Evolutionary conservation across 495 filamentous ascomycete genomes (phyloP).

Genomic region (Penicillium arizonense): DNA sequence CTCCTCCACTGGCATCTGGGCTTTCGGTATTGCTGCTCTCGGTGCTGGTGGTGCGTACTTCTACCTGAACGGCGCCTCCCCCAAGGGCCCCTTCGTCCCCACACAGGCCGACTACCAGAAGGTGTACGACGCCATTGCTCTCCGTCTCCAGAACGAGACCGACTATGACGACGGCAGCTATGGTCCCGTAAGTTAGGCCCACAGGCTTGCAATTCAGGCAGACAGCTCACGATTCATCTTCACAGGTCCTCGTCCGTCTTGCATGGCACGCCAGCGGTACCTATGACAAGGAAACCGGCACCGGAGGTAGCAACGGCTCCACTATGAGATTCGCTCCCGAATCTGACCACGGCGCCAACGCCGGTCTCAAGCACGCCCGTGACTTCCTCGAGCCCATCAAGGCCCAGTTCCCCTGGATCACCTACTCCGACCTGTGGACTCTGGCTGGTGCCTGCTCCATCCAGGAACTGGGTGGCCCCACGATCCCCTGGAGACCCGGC

Average conservation of each 20-base stretch:
- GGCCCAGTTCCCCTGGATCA: constrained; percentile 89
- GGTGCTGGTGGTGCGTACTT: constrained; percentile 71
- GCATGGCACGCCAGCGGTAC: constrained; percentile 88
- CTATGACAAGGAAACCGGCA: constrained; percentile 85
- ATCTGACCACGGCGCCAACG: constrained; percentile 89
- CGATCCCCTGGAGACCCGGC: constrained; percentile 87
- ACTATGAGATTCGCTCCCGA: constrained; percentile 98
- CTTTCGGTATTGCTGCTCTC: constrained; percentile 53
- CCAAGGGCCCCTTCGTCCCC: constrained; percentile 59
- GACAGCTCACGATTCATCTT: constrained; percentile 11
- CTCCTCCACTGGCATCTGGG: constrained; percentile 45
- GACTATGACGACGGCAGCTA: constrained; percentile 98
- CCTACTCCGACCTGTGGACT: constrained; percentile 95
- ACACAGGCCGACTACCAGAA: constrained; percentile 89
- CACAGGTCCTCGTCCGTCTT: constrained; percentile 68
- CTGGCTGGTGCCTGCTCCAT: constrained; percentile 81
- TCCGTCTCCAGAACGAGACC: constrained; percentile 76
- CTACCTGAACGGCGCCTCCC: constrained; percentile 56
- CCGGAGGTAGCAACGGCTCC: constrained; percentile 93
- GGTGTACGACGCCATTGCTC: constrained; percentile 88
- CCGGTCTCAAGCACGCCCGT: constrained; percentile 81
- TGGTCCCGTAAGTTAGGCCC: constrained; percentile 62
- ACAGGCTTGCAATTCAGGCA: not conserved
- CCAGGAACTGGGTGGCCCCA: constrained; percentile 92
- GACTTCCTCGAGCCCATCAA: constrained; percentile 93